A percentile compares a stretch with the other conserved stretches of the same genome.
These are phyloP conservation scores for Kwoniella sp. DNA, from an alignment of 768 basidiomycete species.

Conservation along the genomic window DNA sequence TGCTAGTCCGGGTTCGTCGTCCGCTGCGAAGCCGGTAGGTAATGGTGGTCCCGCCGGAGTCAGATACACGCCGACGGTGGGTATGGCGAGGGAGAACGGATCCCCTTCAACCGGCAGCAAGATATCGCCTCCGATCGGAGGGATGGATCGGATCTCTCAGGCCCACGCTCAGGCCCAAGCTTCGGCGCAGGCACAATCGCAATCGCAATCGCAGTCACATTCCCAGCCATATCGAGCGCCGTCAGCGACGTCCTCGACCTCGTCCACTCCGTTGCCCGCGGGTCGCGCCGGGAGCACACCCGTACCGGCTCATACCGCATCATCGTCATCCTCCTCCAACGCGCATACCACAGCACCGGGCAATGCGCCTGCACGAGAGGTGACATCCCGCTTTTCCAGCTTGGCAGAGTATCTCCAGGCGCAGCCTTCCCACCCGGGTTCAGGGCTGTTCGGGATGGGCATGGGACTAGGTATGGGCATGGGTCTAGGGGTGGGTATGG, in stretches of 20 bases:
- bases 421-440: not conserved
- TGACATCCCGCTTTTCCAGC: slow-evolving; percentile 13
- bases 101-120: no score
- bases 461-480: slow-evolving; percentile 11
- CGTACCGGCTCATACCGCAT: no score
- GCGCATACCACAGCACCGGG: slow-evolving; percentile 6
- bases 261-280: no score
- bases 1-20: not conserved
- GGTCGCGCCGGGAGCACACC: no score
- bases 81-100: no score
- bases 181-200: not conserved
- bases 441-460: slow-evolving; percentile 17
- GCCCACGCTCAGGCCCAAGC: not conserved
- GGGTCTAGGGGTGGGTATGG: slow-evolving; percentile 10
- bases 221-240: not conserved
- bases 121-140: no score
- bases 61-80: no score
- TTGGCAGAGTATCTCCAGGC: slow-evolving; percentile 23
- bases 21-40: not conserved
- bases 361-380: no score
- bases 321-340: no score
- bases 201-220: not conserved
- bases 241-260: not conserved
- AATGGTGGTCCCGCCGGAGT: not conserved
- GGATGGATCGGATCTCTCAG: not conserved